Base-by-base conservation (phyloP, 2,329 filamentous ascomycete species). In the Ophiostoma quercus region DNA sequence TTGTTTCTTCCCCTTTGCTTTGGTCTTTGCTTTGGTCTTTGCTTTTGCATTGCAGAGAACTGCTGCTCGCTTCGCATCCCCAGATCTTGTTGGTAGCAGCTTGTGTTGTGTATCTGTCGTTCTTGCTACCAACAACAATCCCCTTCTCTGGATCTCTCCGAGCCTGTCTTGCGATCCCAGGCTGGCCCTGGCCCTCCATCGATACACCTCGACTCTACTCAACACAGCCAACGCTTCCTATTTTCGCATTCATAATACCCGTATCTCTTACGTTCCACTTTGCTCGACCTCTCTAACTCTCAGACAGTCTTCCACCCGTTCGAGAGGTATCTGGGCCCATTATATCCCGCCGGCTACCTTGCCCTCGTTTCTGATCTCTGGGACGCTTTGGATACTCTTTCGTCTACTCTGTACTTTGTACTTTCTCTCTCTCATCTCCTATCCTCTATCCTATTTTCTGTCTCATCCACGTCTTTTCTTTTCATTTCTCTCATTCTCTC, bases 1-100 rank as follows among this genome's bases (percentile, higher is more conserved):
- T 62, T 70, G 66, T 62, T 62, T 70, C 68, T 62, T 32, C 67
- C 62, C 39, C 41, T 51, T 66, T 69, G 32, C 32, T 68, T 67
- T 25, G n/a, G 25, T 66, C 67, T 67, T 68, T 70, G 62, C 25
- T 63, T 43, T 43, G 63, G 60, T 62, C 25, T 34, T 29, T 29
- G 25, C 25, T 34, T 62, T 4, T 14, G 22, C 25, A 25, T 32
- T 32, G 54, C 4, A 29, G 25, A 29, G 25, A 29, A 29, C 25
- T 16, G 41, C 41, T 19, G 43, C 43, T 47, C 43, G 16, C 43
- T 47, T 57, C 22, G 9, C 54, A 62, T 62, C 57, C 14, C 57
- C 25, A 62, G 25, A 62, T 62, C 57, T 25, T 32, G 51, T 22
- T 62, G 57, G 25, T 62, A 62, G 25, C 57, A 57, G 51, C 5